Base-by-base conservation (phyloP, 305 asterid genomes). In the Fraxinus platypoda region DNA sequence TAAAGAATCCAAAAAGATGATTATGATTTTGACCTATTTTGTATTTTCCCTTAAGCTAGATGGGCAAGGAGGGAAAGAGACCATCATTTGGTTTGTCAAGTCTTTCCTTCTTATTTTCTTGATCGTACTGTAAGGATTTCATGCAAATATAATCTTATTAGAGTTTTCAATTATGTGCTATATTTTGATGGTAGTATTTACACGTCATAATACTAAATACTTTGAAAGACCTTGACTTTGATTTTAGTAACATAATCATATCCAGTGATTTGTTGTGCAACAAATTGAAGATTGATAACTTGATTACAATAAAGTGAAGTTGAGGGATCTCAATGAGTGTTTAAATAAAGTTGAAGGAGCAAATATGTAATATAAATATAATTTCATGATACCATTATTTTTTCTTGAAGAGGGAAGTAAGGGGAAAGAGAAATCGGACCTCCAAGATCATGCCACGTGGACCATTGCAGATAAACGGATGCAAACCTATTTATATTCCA, bases 401-500 rank as follows among this genome's bases (percentile, higher is more conserved):
- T 59, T 70, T 31, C 21, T 15, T 30, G 6, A 30, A 70, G 75
- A 28, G 38, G 11, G 38, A 68, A 68, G n/a, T 15, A 30, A 13
- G 25, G 38, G 41, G 23, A 72, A 72, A 33, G 17, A n/a, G 31
- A 72, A 33, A 15, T 34, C 49, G 2, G 76, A 72, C 76, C 46
- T 33, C 46, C 23, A 21, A 72, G 46, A 34, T 72, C 76, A 33
- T n/a, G 76, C 46, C 76, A 72, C 76, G 76, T 72, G 49, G 43
- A 17, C 46, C 49, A 31, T 15, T 19, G 26, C 28, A n/a, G 28
- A 72, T 78, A 91, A 88, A 85, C 91, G 95, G 95, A 94, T 91
- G 98, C 95, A 93, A 94, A 94, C 98, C 95, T 93, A 94, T 94
- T 93, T 94, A 94, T 95, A 92, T 91, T 84, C 90, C 97, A 75